phyloP scores from a whole-genome alignment of 768 basidiomycete species.

The Suillus cothurnatus region DNA sequence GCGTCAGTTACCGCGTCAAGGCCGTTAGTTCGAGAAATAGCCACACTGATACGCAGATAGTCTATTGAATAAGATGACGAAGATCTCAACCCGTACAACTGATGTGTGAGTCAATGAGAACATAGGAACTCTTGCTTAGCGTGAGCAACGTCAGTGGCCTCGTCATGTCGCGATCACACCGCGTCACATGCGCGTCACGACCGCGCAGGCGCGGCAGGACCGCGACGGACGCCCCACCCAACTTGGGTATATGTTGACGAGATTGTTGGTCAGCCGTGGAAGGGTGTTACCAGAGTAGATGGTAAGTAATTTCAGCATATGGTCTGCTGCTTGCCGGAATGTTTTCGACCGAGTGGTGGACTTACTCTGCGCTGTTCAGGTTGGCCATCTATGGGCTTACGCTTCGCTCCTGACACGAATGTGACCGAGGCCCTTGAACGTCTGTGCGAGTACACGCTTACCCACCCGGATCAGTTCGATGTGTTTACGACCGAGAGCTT shows the following conservation, averaged over 20 bases:
- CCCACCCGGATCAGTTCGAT: slow-evolving; percentile 57
- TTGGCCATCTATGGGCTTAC: slow-evolving; percentile 88
- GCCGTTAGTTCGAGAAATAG: too few species aligned
- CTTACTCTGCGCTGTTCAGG: slow-evolving; percentile 49
- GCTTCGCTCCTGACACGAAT: slow-evolving; percentile 67
- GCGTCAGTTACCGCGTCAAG: too few species aligned
- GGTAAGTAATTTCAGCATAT: slow-evolving; percentile 18
- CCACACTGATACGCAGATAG: too few species aligned
- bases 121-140: too few species aligned
- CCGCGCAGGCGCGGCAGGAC: too few species aligned
- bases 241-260: slow-evolving; percentile 81
- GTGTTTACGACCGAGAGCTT: slow-evolving; percentile 42
- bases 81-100: too few species aligned
- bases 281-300: slow-evolving; percentile 35
- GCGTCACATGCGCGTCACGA: too few species aligned
- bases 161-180: too few species aligned
- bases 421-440: slow-evolving; percentile 53
- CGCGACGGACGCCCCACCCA: slow-evolving; percentile 82
- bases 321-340: slow-evolving; percentile 10
- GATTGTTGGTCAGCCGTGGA: slow-evolving; percentile 67
- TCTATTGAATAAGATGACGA: too few species aligned
- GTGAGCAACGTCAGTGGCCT: slow-evolving; percentile 91
- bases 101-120: too few species aligned
- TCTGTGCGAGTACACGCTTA: slow-evolving; percentile 32
- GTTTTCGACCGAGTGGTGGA: slow-evolving; percentile 14